A percentile compares a stretch with the other conserved stretches of the same genome.
phyloP scores from a whole-genome alignment of 2,329 filamentous ascomycete genomes.

The Colletotrichum musicola region DNA sequence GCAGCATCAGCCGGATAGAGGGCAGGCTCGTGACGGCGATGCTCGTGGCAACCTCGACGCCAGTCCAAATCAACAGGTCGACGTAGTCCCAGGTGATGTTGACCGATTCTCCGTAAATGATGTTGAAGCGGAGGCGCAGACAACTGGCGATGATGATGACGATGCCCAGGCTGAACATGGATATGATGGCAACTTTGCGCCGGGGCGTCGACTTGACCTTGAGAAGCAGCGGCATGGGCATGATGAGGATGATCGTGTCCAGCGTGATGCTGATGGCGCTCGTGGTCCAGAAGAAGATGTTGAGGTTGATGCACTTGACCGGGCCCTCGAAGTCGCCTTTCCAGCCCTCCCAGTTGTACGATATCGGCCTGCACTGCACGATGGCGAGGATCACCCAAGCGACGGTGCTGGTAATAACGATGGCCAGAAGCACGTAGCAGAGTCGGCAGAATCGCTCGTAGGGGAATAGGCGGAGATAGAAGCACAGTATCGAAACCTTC shows the following conservation, averaged over 20 bases:
- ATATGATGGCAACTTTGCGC: constrained; percentile 56
- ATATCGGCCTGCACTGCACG: constrained; percentile 15
- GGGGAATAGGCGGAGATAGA: constrained; percentile 26
- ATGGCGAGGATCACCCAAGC: not conserved
- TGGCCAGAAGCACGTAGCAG: constrained; percentile 11
- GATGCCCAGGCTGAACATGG: constrained; percentile 60
- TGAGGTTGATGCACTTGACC: constrained; percentile 11
- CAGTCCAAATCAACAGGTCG: constrained; percentile 55
- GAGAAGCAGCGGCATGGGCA: constrained; percentile 57
- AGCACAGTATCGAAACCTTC: constrained; percentile 25
- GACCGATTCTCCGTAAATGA: constrained; percentile 46
- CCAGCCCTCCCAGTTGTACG: constrained; percentile 33
- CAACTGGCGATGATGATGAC: constrained; percentile 53
- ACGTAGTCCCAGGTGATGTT: constrained; percentile 57
- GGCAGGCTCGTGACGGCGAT: constrained; percentile 56
- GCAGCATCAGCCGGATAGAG: constrained; percentile 50
- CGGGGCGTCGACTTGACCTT: constrained; percentile 53
- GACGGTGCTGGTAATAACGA: not conserved
- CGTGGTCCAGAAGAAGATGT: constrained; percentile 13
- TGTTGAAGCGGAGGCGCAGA: constrained; percentile 50
- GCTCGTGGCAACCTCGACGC: constrained; percentile 54
- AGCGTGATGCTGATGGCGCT: constrained; percentile 57
- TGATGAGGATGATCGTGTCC: constrained; percentile 56
- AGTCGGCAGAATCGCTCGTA: constrained; percentile 23
- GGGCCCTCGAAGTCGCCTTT: constrained; percentile 19